A percentile compares a stretch with the other conserved stretches of the same genome.
Conservation (phyloP, 805 yeast genomes). For the Vanderwaltozyma verrucispora region DNA sequence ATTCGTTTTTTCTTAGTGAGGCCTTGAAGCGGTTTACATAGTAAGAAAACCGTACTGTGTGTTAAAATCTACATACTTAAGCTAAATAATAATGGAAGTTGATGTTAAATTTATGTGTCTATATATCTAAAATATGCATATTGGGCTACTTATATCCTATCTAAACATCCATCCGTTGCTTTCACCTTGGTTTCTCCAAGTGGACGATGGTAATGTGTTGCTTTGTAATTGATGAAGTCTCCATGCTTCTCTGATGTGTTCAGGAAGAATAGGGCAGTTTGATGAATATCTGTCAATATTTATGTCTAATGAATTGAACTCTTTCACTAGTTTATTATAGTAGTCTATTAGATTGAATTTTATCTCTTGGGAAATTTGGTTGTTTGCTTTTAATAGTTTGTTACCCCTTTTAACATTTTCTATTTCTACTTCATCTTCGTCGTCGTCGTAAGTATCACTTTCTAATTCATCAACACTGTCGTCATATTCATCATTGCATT, state of each 20-base stretch:
- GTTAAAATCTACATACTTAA: no score
- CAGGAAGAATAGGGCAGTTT: constrained; percentile 61
- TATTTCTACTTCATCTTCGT: constrained; percentile 21
- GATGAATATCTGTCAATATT: constrained; percentile 28
- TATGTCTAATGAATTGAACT: constrained; percentile 23
- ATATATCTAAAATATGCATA: no score
- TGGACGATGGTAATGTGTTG: constrained; percentile 48
- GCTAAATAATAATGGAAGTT: no score
- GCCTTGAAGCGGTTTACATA: no score
- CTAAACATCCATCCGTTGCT: constrained; percentile 57
- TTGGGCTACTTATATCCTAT: no score
- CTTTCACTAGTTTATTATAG: constrained; percentile 22
- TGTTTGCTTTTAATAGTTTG: constrained; percentile 14
- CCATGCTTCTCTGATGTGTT: constrained; percentile 86
- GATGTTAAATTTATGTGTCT: no score
- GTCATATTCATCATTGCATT: constrained; percentile 5
- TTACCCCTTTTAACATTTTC: constrained; percentile 15
- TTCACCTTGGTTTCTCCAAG: constrained; percentile 65
- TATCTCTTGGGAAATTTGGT: constrained; percentile 18
- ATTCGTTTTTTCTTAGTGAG: no score
- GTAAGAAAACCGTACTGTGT: no score
- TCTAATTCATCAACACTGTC: constrained; percentile 24
- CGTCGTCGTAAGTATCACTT: constrained; percentile 23
- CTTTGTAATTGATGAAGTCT: constrained; percentile 59
- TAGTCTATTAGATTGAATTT: constrained; percentile 22